Percentiles rank a stretch among this genome's conserved stretches.
Evolutionary conservation across 768 basidiomycete species (phyloP).

Genomic region (Dacryopinax primogenitus): DNA sequence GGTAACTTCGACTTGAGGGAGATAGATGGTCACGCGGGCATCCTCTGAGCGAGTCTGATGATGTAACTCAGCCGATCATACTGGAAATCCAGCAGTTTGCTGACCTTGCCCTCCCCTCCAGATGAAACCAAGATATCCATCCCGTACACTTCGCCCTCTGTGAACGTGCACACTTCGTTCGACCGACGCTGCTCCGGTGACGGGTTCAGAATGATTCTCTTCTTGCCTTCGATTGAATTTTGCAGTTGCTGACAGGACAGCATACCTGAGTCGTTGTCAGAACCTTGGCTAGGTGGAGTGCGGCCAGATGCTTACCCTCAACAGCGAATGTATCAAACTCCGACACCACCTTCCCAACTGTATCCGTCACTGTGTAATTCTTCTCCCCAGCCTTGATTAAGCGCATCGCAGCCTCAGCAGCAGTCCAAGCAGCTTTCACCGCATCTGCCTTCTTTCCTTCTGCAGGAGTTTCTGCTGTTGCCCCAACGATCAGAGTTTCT

Average conservation of each 20-base stretch:
- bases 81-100: constrained; percentile 16
- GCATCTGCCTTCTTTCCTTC: constrained; percentile 84
- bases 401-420: constrained; percentile 85
- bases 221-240: constrained; percentile 91
- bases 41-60: constrained; percentile 78
- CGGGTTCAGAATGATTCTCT: constrained; percentile 85
- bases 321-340: constrained; percentile 82
- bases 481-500: constrained; percentile 84
- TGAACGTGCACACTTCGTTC: constrained; percentile 72
- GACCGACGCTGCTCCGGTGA: constrained; percentile 72
- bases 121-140: constrained; percentile 84
- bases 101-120: constrained; percentile 80
- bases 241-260: constrained; percentile 90
- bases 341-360: constrained; percentile 56
- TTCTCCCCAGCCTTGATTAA: constrained; percentile 82
- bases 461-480: constrained; percentile 55
- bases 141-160: constrained; percentile 89
- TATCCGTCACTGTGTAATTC: constrained; percentile 90
- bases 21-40: constrained; percentile 84
- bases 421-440: constrained; percentile 84
- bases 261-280: constrained; percentile 47
- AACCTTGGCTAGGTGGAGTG: constrained; percentile 3
- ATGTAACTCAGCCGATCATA: not conserved
- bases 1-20: constrained; percentile 69
- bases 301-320: constrained; percentile 48